These are phyloP conservation scores for Leishmania braziliensis DNA, from an alignment of 208 protist species.

Conservation along the genomic window DNA sequence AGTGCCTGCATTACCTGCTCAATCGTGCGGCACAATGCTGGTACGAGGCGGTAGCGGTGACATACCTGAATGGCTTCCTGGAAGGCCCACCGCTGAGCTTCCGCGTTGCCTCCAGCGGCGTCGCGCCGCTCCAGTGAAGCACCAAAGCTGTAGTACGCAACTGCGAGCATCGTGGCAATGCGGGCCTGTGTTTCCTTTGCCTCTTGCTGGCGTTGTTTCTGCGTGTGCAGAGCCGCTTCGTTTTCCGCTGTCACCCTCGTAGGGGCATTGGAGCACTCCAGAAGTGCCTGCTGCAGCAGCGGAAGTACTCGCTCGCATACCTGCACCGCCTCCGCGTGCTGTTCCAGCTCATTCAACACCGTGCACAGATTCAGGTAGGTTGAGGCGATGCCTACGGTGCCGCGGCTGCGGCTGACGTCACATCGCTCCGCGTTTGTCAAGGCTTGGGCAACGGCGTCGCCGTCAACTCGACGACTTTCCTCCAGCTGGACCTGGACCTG, in stretches of 20 bases:
- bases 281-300: constrained; percentile 58
- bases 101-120: constrained; percentile 26
- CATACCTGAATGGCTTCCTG: constrained; percentile 51
- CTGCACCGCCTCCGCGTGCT: constrained; percentile 75
- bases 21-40: constrained; percentile 59
- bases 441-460: constrained; percentile 1
- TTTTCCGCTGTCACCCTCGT: neutral
- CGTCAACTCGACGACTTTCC: constrained; percentile 9
- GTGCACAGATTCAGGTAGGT: constrained; percentile 90
- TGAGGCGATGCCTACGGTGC: constrained; percentile 33
- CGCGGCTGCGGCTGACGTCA: neutral
- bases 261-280: constrained; percentile 24
- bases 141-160: constrained; percentile 86
- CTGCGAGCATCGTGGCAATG: constrained; percentile 75
- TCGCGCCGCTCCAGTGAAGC: constrained; percentile 76
- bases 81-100: constrained; percentile 57
- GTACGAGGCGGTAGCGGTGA: constrained; percentile 60
- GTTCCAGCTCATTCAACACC: constrained; percentile 73
- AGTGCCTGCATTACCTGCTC: constrained; percentile 67
- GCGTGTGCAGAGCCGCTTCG: constrained; percentile 16
- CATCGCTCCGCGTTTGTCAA: neutral
- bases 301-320: constrained; percentile 71
- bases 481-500: constrained; percentile 56
- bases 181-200: constrained; percentile 22
- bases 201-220: constrained; percentile 39